Evolutionary conservation across 345 rosid species (phyloP).

Genomic region (Theobroma cacao): DNA sequence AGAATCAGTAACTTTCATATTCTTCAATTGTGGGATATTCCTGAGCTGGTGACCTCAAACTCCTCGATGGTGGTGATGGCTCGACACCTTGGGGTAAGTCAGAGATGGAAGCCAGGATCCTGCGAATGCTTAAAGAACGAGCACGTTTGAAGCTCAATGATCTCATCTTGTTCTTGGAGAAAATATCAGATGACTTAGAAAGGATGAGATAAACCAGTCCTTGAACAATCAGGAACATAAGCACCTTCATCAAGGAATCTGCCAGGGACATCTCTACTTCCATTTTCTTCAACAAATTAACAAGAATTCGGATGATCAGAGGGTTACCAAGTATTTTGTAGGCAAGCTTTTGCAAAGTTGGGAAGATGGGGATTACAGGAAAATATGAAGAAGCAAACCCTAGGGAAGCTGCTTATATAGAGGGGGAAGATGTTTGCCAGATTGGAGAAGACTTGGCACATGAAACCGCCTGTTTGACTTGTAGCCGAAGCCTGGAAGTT

Average conservation of each 20-base stretch:
- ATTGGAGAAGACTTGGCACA: background rate
- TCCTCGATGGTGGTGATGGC: conserved; percentile 27
- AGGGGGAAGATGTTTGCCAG: background rate
- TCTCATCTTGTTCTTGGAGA: conserved; percentile 39
- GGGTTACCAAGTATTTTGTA: background rate
- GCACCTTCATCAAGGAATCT: conserved; percentile 36
- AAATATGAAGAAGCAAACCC: background rate
- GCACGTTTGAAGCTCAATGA: conserved; percentile 46
- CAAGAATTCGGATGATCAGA: background rate
- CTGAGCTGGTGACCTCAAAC: conserved; percentile 6
- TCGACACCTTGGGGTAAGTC: conserved; percentile 43
- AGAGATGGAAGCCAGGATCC: conserved; percentile 43
- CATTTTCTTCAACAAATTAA: conserved; percentile 3
- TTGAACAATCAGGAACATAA: conserved; percentile 43
- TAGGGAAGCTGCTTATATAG: background rate
- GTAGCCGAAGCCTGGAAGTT: background rate
- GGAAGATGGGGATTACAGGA: background rate
- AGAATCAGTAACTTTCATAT: background rate
- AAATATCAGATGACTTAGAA: conserved; percentile 43
- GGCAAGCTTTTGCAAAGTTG: background rate
- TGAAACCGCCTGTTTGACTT: background rate
- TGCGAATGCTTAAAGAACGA: conserved; percentile 45
- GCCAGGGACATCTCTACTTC: background rate
- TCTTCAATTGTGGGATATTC: background rate
- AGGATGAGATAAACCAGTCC: conserved; percentile 51